Conservation (phyloP, 768 basidiomycete genomes). For the Mycena albidolilacea region DNA sequence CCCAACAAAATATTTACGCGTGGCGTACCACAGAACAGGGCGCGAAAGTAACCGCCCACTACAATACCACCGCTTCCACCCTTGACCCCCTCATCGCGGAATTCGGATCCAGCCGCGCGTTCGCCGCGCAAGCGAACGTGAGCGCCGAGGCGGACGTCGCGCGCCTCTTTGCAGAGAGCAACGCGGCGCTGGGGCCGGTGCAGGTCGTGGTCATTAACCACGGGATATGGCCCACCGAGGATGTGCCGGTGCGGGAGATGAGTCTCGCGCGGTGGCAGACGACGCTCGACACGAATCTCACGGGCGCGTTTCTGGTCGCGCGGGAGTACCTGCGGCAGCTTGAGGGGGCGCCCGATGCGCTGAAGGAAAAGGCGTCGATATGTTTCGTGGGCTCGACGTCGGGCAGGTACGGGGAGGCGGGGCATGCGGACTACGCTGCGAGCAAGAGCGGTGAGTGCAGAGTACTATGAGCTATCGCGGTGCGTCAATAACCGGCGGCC, state of each 20-base stretch:
- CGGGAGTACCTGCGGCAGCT: slow-evolving; percentile 71
- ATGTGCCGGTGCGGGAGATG: slow-evolving; percentile 70
- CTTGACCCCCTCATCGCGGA: slow-evolving; percentile 57
- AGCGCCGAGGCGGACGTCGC: slow-evolving; percentile 67
- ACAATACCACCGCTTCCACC: slow-evolving; percentile 65
- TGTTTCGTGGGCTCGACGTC: slow-evolving; percentile 80
- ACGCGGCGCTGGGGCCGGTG: slow-evolving; percentile 61
- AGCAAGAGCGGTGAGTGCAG: slow-evolving; percentile 16
- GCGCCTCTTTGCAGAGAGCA: slow-evolving; percentile 62
- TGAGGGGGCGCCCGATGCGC: slow-evolving; percentile 51
- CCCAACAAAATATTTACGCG: too few species aligned
- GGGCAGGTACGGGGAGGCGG: slow-evolving; percentile 81
- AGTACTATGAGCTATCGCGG: too few species aligned
- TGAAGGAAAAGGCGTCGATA: slow-evolving; percentile 71
- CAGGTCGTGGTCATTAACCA: slow-evolving; percentile 77
- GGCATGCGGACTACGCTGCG: slow-evolving; percentile 54
- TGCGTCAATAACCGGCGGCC: neutral
- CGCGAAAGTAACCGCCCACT: slow-evolving; percentile 81
- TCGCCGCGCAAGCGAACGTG: slow-evolving; percentile 71
- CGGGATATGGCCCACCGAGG: slow-evolving; percentile 62
- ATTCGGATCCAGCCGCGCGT: slow-evolving; percentile 52
- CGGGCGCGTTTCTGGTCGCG: slow-evolving; percentile 77
- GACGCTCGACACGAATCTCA: slow-evolving; percentile 75
- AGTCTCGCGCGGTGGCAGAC: slow-evolving; percentile 73
- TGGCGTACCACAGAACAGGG: slow-evolving; percentile 68